Evolutionary conservation across 257 asterid species (phyloP).

Genomic region (Scutellaria galericulata): DNA sequence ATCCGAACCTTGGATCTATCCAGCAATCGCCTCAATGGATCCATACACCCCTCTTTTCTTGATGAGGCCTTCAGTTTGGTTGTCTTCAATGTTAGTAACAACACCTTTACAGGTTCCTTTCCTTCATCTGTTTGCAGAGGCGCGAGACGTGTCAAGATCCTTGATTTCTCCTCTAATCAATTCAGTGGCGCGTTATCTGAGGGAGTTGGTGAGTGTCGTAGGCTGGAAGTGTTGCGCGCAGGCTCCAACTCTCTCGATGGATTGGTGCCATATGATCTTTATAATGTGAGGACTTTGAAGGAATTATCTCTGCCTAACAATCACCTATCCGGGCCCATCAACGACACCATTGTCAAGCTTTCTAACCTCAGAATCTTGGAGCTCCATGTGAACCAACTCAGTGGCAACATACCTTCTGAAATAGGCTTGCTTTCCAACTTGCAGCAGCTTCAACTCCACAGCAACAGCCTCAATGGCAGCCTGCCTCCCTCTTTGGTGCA

Average conservation of each 20-base stretch:
- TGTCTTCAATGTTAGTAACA: constrained; percentile 51
- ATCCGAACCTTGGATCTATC: constrained; percentile 38
- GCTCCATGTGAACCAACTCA: constrained; percentile 50
- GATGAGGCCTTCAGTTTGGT: constrained; percentile 27
- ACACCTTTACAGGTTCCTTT: constrained; percentile 44
- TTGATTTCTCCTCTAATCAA: constrained; percentile 52
- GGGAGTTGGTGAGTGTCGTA: constrained; percentile 38
- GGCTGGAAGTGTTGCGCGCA: constrained; percentile 43
- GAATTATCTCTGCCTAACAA: constrained; percentile 51
- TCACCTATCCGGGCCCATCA: constrained; percentile 47
- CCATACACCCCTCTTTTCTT: constrained; percentile 31
- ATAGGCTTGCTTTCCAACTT: constrained; percentile 47
- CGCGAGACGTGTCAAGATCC: constrained; percentile 26
- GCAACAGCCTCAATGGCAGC: constrained; percentile 49
- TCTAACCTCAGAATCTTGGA: constrained; percentile 41
- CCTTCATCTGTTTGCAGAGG: constrained; percentile 44
- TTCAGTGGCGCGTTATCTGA: constrained; percentile 37
- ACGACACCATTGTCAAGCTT: constrained; percentile 33
- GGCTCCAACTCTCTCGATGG: constrained; percentile 53
- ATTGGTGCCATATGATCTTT: constrained; percentile 41
- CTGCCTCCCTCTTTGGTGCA: constrained; percentile 52
- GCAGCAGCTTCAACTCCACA: constrained; percentile 56
- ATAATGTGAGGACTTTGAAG: constrained; percentile 29
- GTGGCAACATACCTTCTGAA: constrained; percentile 45
- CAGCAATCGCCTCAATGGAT: constrained; percentile 49